A percentile compares a stretch with the other conserved stretches of the same genome.
Conservation (phyloP, 805 yeast species). For the Maudiozyma bulderi region DNA sequence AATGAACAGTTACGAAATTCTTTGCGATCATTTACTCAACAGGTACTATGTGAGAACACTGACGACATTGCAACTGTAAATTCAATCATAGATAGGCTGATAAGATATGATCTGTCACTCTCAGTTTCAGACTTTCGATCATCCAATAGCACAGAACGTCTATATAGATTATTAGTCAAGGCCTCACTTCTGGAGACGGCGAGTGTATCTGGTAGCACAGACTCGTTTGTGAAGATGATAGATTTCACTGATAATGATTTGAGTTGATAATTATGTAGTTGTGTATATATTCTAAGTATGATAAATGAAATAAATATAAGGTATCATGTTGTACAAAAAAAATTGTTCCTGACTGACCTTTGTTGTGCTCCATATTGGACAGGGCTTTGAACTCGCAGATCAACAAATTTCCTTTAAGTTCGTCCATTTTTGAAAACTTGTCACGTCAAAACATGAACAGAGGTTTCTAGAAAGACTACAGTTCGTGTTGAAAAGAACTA, state of each 20-base stretch:
- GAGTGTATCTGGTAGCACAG: background rate
- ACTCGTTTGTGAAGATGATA: constrained; percentile 8
- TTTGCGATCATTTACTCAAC: background rate
- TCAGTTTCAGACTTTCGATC: constrained; percentile 10
- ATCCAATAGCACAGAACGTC: background rate
- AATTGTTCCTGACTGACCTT: no score
- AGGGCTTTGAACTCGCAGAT: no score
- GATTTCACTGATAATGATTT: constrained; percentile 10
- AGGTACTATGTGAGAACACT: background rate
- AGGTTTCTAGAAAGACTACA: no score
- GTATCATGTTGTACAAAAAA: no score
- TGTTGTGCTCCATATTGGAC: no score
- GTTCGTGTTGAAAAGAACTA: no score
- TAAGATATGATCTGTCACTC: constrained; percentile 13
- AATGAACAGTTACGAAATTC: background rate
- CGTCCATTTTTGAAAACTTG: no score
- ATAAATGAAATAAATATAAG: background rate
- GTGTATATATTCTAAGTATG: background rate
- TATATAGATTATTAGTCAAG: constrained; percentile 16
- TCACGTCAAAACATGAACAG: no score
- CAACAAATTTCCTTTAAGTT: no score
- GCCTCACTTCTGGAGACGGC: background rate
- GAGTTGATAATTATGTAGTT: background rate
- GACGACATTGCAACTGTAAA: background rate
- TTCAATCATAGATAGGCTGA: constrained; percentile 1